Evolutionary conservation across 177 flowering plant genomes (phyloP), one percentile per base, ranked within the genome.

Genomic region (Tripterygium wilfordii): DNA sequence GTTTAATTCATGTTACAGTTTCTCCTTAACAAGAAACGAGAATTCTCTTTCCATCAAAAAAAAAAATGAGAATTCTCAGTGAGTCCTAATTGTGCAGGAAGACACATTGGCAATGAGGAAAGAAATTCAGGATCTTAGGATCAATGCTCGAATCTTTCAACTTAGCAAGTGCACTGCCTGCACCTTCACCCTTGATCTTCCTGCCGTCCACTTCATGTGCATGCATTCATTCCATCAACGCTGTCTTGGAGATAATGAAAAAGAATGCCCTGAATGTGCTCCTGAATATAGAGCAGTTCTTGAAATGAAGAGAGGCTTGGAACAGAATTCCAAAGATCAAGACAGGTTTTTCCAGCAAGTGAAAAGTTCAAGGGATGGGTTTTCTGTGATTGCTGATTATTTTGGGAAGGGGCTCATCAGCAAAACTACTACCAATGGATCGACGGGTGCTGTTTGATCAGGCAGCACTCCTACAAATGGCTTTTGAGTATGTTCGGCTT

Each of bases 141-240:
- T 96, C 42, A 92, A 86, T 67, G 96, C 98, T 1, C 80, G 95
- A 65, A 92, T 92, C 31, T 92, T 92, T 67, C 96, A 92, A 75
- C 91, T 92, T 3, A 88, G 98, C 83, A 92, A 92, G 77, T 92
- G 98, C 68, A 86, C 91, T 33, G 84, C 89, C 46, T 88, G 98
- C 76, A 92, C 96, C 23, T 92, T 88, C 64, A 92, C 98, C 18
- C 94, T 92, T 33, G 98, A 92, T 66, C 95, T 92, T 35, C 98
- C 98, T 30, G 96, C 98, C 12, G 98, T 92, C 22, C 96, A 92
- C 69, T 92, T 92, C 35, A 82, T 92, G 96, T 92, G 98, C 52
- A 88, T 88, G 96, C 98, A 92, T 61, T 92, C 98, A 13, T 92
- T 86, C 63, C 98, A 92, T 54, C 91, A 80, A 58, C 91, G 84